A percentile compares a stretch with the other conserved stretches of the same genome.
phyloP scores from a whole-genome alignment of 805 yeast genomes.

The Starmerella gropengiesseri region DNA sequence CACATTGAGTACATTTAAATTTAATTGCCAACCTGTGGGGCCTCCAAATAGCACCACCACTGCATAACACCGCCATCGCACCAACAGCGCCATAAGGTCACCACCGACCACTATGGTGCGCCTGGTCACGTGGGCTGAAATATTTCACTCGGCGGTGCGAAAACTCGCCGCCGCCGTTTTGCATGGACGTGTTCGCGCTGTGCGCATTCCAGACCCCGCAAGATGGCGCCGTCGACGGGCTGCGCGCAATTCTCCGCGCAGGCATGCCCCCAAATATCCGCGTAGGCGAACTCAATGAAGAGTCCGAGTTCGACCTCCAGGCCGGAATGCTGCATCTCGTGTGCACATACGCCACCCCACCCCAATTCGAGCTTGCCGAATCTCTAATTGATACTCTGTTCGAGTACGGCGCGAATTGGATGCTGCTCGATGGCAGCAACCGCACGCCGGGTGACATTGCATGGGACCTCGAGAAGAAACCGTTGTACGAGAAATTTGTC shows the following conservation, averaged over 20 bases:
- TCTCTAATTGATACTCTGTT: constrained; percentile 54
- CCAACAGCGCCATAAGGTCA: no score
- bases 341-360: constrained; percentile 14
- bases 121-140: no score
- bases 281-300: constrained; percentile 22
- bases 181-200: constrained; percentile 22
- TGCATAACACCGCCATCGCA: no score
- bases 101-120: no score
- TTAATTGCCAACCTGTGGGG: neutral
- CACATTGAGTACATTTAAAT: no score
- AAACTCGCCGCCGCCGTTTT: no score
- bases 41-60: no score
- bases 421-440: constrained; percentile 54
- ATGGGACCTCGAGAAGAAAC: constrained; percentile 35
- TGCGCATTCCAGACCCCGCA: constrained; percentile 21
- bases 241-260: constrained; percentile 18
- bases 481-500: constrained; percentile 41
- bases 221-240: constrained; percentile 21
- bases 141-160: no score
- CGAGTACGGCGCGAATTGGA: constrained; percentile 90
- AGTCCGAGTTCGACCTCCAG: constrained; percentile 16
- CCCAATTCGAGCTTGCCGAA: constrained; percentile 18
- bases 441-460: constrained; percentile 82
- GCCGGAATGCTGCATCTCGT: constrained; percentile 23
- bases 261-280: constrained; percentile 26